Evolutionary conservation across 768 basidiomycete species (phyloP), one percentile per base, ranked within the genome.

Genomic region (Lactifluus volemus): DNA sequence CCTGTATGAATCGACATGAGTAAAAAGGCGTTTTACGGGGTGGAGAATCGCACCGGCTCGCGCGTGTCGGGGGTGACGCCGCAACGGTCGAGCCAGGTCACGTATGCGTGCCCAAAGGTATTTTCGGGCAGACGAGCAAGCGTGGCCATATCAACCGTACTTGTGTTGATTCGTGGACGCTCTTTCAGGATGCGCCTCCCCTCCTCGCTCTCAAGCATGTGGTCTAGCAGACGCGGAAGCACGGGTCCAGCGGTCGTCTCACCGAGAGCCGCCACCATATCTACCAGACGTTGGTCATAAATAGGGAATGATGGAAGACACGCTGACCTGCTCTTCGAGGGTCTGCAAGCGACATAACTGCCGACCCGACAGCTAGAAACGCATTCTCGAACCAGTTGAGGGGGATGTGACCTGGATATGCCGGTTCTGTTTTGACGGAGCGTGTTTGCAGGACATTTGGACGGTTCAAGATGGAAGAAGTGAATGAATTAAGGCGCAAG

Each of bases 241-340:
- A 85, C 84, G 0, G 83, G 79, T 2, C 89, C 87, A 6, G 93
- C 89, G 0, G 96, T 94, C 1, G 92, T 92, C 73, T 98, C 97
- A 25, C 92, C 92, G 9, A 98, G 80, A 5, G 92, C 89, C 11
- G 97, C 95, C 45, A 98, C 82, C 87, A 99, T 92, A 72, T 99
- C 95, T 98, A 51, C 25, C 19, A n/a, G 25, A 5, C 11, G 36
- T 49, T 32, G 42, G 42, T 17, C 29, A 10, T 30, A 34, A 8
- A 21, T 38, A 48, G 12, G 25, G 36, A 21, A 38, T 50, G 42
- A 49, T 17, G 55, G 4, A 32, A 49, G 39, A 45, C 14, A 71
- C 86, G 71, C 68, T 41, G 15, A 92, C 95, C 96, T 64, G 85
- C 92, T 70, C 96, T 78, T 34, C 83, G 78, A 29, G 95, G 92